Conservation (phyloP, 2,329 filamentous ascomycete genomes). For the Pseudopyrenochaeta lycopersici region DNA sequence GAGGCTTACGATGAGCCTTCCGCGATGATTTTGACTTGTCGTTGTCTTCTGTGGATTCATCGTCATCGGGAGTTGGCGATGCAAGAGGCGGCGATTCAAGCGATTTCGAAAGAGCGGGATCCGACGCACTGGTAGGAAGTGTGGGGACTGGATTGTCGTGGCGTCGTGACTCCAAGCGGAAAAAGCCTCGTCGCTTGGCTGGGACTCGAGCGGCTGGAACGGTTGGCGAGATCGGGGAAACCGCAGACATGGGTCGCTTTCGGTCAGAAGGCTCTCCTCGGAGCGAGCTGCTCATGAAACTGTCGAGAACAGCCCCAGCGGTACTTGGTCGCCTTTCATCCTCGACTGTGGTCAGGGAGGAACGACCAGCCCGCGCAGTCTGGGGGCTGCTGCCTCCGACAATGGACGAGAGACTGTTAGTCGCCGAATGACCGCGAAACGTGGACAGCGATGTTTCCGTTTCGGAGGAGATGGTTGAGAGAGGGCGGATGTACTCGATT, state of each 20-base stretch:
- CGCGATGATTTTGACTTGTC: conserved; percentile 55
- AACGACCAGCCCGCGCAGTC: conserved; percentile 52
- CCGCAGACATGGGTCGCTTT: conserved; percentile 49
- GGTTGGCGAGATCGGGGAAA: conserved; percentile 31
- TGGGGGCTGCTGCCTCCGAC: conserved; percentile 66
- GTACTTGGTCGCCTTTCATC: conserved; percentile 68
- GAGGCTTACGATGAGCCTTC: conserved; percentile 64
- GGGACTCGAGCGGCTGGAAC: conserved; percentile 18
- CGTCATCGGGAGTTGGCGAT: conserved; percentile 34
- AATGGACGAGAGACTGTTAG: conserved; percentile 82
- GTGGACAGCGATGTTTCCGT: conserved; percentile 79
- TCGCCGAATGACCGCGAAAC: conserved; percentile 75
- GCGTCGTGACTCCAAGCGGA: conserved; percentile 61
- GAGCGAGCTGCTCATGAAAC: conserved; percentile 34
- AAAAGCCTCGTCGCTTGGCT: conserved; percentile 49
- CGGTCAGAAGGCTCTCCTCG: conserved; percentile 34
- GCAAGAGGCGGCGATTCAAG: conserved; percentile 37
- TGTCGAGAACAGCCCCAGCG: conserved; percentile 73
- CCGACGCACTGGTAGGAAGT: conserved; percentile 44
- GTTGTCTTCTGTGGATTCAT: conserved; percentile 47
- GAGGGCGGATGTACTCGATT: conserved; percentile 82
- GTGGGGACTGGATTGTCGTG: conserved; percentile 48
- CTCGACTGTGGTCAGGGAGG: conserved; percentile 52
- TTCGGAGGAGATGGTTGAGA: conserved; percentile 86
- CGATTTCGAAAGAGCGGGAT: conserved; percentile 42